A percentile compares a stretch with the other conserved stretches of the same genome.
phyloP scores from a whole-genome alignment of 179 eudicot species.

The Silene coronaria region DNA sequence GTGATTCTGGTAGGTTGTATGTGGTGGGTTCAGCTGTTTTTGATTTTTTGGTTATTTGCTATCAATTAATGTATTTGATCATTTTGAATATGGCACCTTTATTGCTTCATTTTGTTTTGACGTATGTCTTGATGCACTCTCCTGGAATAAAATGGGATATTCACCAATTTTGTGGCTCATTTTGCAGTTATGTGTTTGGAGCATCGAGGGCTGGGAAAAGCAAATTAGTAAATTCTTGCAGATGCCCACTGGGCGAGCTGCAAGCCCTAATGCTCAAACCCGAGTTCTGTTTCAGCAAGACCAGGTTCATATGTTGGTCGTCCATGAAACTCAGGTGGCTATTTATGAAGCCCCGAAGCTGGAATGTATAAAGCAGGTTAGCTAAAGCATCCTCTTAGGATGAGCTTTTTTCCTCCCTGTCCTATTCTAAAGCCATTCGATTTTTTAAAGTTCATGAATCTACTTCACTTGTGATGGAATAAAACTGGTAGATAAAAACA shows the following conservation, averaged over 20 bases:
- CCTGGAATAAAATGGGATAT: background rate
- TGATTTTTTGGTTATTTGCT: background rate
- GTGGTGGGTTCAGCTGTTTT: background rate
- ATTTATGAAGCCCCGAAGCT: slow-evolving; percentile 37
- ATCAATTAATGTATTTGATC: background rate
- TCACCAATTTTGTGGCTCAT: background rate
- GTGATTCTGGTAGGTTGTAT: background rate
- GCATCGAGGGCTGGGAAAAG: slow-evolving; percentile 35
- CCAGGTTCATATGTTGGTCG: slow-evolving; percentile 33
- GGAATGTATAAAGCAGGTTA: slow-evolving; percentile 37
- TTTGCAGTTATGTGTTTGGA: slow-evolving; percentile 41
- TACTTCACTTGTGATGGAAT: too few species aligned
- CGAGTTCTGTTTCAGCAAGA: slow-evolving; percentile 40
- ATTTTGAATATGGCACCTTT: background rate
- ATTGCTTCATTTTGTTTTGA: background rate
- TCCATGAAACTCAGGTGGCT: slow-evolving; percentile 38
- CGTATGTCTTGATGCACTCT: background rate
- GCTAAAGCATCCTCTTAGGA: background rate
- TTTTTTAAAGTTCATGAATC: too few species aligned
- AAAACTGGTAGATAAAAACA: too few species aligned
- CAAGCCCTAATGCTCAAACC: slow-evolving; percentile 27
- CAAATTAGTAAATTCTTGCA: slow-evolving; percentile 32
- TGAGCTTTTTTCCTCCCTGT: background rate
- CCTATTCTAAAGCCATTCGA: too few species aligned
- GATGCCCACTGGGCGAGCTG: slow-evolving; percentile 27